These are phyloP conservation scores for barley (Hordeum vulgare) DNA, from an alignment of 176 grass and related monocot species.

Conservation along the genomic window MorexV3_pseudomolecules_assembly NC_058519.1:38498113-38498612, in stretches of 20 bases:
- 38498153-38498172: conserved; percentile 58
- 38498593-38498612: not conserved
- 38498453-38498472: conserved; percentile 42
- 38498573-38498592: not conserved
- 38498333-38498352: conserved; percentile 51
- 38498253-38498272: conserved; percentile 47
- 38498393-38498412: conserved; percentile 78
- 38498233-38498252: conserved; percentile 49
- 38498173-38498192: conserved; percentile 27
- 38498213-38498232: conserved; percentile 62
- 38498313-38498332: conserved; percentile 73
- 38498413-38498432: conserved; percentile 61
- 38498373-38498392: conserved; percentile 25
- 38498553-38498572: not conserved
- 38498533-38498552: not conserved
- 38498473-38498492: conserved; percentile 39
- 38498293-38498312: conserved; percentile 54
- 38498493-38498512: conserved; percentile 54
- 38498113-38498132: conserved; percentile 51
- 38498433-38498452: conserved; percentile 56
- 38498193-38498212: conserved; percentile 69
- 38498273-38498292: conserved; percentile 47
- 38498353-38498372: conserved; percentile 56
- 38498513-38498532: conserved; percentile 61
- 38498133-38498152: conserved; percentile 39